phyloP scores from a whole-genome alignment of 2,329 filamentous ascomycete species.

The Hymenoscyphus occultus region DNA sequence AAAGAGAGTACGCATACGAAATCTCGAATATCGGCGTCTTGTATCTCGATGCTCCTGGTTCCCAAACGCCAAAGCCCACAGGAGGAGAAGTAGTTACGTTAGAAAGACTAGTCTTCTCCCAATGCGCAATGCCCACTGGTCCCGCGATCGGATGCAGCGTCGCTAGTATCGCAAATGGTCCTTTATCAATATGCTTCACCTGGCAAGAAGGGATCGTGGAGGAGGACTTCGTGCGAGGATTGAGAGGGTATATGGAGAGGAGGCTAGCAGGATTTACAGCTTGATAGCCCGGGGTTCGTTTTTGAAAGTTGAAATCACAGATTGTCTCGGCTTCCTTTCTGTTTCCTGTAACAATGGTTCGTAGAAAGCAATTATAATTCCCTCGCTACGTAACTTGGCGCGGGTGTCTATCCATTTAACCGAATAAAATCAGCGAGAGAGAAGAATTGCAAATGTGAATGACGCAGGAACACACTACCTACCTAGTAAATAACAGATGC shows the following conservation, averaged over 20 bases:
- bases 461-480: too few relatives aligned
- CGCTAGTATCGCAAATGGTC: slow-evolving; percentile 18
- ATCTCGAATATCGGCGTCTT: slow-evolving; percentile 29
- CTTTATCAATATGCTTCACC: slow-evolving; percentile 22
- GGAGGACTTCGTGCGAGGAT: slow-evolving; percentile 17
- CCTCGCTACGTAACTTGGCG: too few relatives aligned
- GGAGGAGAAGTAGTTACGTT: slow-evolving; percentile 10
- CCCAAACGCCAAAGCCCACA: not conserved
- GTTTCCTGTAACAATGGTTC: too few relatives aligned
- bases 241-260: slow-evolving; percentile 17
- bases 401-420: too few relatives aligned
- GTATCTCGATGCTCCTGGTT: not conserved
- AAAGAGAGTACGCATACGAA: slow-evolving; percentile 24
- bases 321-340: too few relatives aligned
- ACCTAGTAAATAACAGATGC: too few relatives aligned
- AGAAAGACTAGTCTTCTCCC: slow-evolving; percentile 24
- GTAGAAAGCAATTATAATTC: too few relatives aligned
- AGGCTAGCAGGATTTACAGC: slow-evolving; percentile 11
- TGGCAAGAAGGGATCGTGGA: slow-evolving; percentile 28
- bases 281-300: not conserved
- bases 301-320: not conserved
- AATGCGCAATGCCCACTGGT: slow-evolving; percentile 24
- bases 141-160: slow-evolving; percentile 22
- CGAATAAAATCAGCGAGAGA: too few relatives aligned
- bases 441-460: too few relatives aligned